Evolutionary conservation across 2,329 filamentous ascomycete genomes (phyloP), one percentile per base, ranked within the genome.

Genomic region (Penicillium sp.): DNA sequence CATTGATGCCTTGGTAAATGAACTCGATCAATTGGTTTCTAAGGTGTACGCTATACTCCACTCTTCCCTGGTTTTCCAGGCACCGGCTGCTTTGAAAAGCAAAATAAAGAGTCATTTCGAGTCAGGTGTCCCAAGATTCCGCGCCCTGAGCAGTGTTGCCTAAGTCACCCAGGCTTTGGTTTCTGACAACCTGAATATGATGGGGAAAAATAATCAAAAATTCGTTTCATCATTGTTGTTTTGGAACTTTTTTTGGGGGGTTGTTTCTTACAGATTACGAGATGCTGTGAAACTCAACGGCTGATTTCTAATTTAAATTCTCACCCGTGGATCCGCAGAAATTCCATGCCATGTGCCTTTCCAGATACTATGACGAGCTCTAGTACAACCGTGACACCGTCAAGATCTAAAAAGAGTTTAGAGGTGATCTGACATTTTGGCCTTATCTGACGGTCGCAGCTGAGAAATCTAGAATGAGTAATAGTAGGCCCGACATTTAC

Each of bases 71-170:
- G 31, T 23, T 48, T 44, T 31, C 44, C 40, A 62, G 60, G 60
- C 60, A 62, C 38, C 45, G 44, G 31, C 45, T 53, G 57, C 59
- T 58, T 58, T 21, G 33, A 41, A 53, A 63, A 56, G 45, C 52
- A 50, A 58, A 29, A 29, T 36, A 7, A 39, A 38, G 59, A 63
- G 59, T 63, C 60, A 63, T 23, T 57, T 25, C 19, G 11, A 36
- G 49, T 61, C 57, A 62, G 41, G 50, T 56, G 54, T 40, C 36
- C 45, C n/a, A n/a, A 3, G 10, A 2, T 3, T 19, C 36, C 59
- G 56, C 58, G 51, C 53, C 48, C 41, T 52, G 41, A 41, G 38
- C 34, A 29, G 59, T 63, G 57, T 36, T 63, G 61, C 61, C 59
- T 63, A 60, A 60, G 59, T 59, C 58, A 62, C 52, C 48, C 44